Evolutionary conservation across 1,284 basidiomycete species (phyloP), one percentile per base, ranked within the genome.

Genomic region (Sporisorium sorghi): DNA sequence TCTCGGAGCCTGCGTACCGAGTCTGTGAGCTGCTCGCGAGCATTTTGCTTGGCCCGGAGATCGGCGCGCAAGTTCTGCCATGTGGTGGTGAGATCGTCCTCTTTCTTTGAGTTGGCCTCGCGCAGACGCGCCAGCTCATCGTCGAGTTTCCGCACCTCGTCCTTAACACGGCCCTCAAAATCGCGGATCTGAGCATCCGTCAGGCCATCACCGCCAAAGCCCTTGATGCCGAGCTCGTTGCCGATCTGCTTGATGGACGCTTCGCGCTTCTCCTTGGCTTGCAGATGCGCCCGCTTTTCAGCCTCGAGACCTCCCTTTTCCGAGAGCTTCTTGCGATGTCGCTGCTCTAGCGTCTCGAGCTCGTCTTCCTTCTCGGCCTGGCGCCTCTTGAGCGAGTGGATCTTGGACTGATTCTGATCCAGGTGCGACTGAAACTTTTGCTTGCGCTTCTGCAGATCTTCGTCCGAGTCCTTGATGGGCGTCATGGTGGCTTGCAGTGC

Each of bases 251-350:
- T 89, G 60, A 97, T 91, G 30, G 91, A 86, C 10, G 88, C 86
- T 82, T 95, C 93, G 24, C 94, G 89, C 11, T 91, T 90, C 2
- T 85, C 82, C 33, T 94, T 85, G n/a, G 91, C 91, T 55, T 88
- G 86, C 64, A 91, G 89, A 84, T 96, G 76, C 9, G 58, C 63
- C 73, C 72, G 84, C 76, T 48, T 81, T 80, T 66, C 80, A 39
- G 52, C 79, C 40, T 84, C 76, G 10, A 85, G 70, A 43, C 80
- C 78, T 23, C 85, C 85, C 35, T 81, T 75, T 33, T 76, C 78
- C 1, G 74, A 72, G n/a, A 81, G 60, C 59, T 71, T 76, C 23
- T 61, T 61, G 24, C 55, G 47, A 48, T 77, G 71, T 7, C 57
- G 61, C 46, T 61, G 56, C 40, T 79, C 71, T 12, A 70, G 30